Percentiles rank a stretch among this genome's conserved stretches.
Conservation (phyloP, 805 yeast genomes). For the Ogataea nitratoaversa region DNA sequence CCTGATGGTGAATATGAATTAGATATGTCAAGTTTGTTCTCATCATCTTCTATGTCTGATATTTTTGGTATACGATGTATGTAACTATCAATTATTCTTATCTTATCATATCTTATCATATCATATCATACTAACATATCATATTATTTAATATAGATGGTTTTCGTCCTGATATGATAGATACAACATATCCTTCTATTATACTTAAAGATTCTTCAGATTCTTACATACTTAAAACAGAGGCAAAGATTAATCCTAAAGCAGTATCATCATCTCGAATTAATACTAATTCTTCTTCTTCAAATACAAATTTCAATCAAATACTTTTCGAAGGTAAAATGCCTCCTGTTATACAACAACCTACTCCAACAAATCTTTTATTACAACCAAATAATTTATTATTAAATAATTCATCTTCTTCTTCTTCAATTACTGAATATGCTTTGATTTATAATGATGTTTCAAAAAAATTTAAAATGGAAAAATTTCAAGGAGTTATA, state of each 20-base stretch:
- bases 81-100: slow-evolving; percentile 7
- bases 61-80: slow-evolving; percentile 31
- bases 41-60: slow-evolving; percentile 14
- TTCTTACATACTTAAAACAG: slow-evolving; percentile 22
- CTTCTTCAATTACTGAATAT: slow-evolving; percentile 18
- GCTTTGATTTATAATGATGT: slow-evolving; percentile 26
- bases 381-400: not conserved
- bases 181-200: slow-evolving; percentile 19
- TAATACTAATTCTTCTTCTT: not conserved
- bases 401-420: not conserved
- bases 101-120: not conserved
- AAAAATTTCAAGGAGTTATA: slow-evolving; percentile 23
- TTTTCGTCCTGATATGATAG: slow-evolving; percentile 32
- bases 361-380: slow-evolving; percentile 2
- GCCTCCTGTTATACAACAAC: slow-evolving; percentile 7
- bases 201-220: slow-evolving; percentile 20
- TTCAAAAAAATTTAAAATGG: slow-evolving; percentile 23
- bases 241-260: slow-evolving; percentile 21
- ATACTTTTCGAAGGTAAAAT: slow-evolving; percentile 29
- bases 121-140: too few relatives aligned
- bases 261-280: slow-evolving; percentile 12
- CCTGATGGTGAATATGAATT: slow-evolving; percentile 36
- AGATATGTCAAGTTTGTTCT: slow-evolving; percentile 27
- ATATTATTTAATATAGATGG: slow-evolving; percentile 26
- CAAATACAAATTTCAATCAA: slow-evolving; percentile 8